Conservation (phyloP, 768 basidiomycete species). For the Termitomyces sp. region DNA sequence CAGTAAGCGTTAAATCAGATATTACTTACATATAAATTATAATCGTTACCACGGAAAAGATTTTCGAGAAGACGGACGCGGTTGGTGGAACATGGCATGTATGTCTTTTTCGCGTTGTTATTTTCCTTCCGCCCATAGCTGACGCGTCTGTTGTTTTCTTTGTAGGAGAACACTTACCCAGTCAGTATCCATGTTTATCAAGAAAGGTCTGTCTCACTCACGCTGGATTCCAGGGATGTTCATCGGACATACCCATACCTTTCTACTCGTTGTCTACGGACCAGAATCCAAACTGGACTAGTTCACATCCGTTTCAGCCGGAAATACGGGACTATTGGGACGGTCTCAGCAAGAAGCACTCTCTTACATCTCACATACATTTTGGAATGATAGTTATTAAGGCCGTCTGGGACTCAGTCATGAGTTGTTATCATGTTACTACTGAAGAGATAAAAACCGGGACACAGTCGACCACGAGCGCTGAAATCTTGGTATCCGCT, state of each 20-base stretch:
- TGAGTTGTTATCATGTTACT: conserved; percentile 30
- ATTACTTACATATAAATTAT: background rate
- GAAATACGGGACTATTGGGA: conserved; percentile 37
- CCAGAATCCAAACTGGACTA: conserved; percentile 34
- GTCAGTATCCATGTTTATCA: conserved; percentile 11
- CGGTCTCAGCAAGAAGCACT: conserved; percentile 31
- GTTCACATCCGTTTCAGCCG: conserved; percentile 32
- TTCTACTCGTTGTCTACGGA: conserved; percentile 37
- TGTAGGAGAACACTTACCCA: conserved; percentile 31
- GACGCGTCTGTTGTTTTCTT: background rate
- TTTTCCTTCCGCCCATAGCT: background rate
- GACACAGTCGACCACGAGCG: conserved; percentile 20
- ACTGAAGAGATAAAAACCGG: conserved; percentile 28
- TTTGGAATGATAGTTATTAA: conserved; percentile 39
- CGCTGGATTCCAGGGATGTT: conserved; percentile 27
- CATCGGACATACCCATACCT: conserved; percentile 30
- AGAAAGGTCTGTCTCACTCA: background rate
- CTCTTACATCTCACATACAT: conserved; percentile 30
- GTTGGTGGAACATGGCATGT: conserved; percentile 53
- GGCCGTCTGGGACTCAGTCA: conserved; percentile 37
- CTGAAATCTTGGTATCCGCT: conserved; percentile 47
- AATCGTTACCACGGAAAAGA: conserved; percentile 20
- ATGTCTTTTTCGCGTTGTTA: conserved; percentile 12
- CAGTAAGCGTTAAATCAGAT: conserved; percentile 19
- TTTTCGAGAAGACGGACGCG: conserved; percentile 38